Evolutionary conservation across 164 flowering plant genomes (phyloP).

Genomic region (Euptelea pleiosperma): DNA sequence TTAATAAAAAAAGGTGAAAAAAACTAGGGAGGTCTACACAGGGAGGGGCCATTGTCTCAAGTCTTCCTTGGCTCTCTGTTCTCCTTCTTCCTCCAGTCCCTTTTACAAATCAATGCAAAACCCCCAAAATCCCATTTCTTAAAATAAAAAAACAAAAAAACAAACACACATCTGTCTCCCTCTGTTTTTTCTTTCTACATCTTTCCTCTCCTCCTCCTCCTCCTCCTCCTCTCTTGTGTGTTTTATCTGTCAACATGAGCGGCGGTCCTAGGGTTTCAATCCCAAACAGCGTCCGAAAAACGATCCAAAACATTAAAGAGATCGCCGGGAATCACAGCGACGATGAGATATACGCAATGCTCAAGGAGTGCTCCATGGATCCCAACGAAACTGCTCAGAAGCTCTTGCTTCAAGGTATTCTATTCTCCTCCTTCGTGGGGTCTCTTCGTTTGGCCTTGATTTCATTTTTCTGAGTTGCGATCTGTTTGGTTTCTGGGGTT

Average conservation of each 20-base stretch:
- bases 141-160: too few species aligned
- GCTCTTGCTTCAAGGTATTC: constrained; percentile 65
- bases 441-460: neutral
- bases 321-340: constrained; percentile 68
- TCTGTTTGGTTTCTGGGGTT: neutral
- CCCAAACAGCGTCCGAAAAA: constrained; percentile 46
- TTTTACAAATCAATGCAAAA: constrained; percentile 7
- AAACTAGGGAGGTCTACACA: too few species aligned
- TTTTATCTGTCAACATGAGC: constrained; percentile 45
- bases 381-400: constrained; percentile 83
- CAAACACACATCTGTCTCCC: neutral
- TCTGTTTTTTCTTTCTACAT: neutral
- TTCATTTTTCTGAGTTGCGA: constrained; percentile 5
- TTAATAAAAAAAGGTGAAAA: too few species aligned
- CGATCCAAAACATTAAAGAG: constrained; percentile 79
- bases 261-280: constrained; percentile 62
- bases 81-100: neutral
- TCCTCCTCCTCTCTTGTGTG: constrained; percentile 3
- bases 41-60: constrained; percentile 6
- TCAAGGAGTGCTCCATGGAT: constrained; percentile 83
- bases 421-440: too few species aligned
- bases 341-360: constrained; percentile 88
- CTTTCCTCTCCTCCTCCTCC: constrained; percentile 8
- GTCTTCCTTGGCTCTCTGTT: neutral
- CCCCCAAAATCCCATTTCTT: constrained; percentile 3